Evolutionary conservation across 495 filamentous ascomycete genomes (phyloP).

Genomic region (Penicillium silybi): DNA sequence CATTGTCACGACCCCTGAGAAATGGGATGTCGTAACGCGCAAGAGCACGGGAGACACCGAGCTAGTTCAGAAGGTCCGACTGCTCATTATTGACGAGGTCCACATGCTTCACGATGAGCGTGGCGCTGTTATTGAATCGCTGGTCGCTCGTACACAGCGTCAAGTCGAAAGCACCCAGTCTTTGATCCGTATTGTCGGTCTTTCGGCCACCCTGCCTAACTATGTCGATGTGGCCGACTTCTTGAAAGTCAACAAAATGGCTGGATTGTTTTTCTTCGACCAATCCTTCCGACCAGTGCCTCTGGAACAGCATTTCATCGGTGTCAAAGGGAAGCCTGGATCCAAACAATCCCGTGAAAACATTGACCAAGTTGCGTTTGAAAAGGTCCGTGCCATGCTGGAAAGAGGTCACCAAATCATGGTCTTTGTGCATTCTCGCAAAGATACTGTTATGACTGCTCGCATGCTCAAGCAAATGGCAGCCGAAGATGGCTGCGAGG

Average conservation of each 20-base stretch:
- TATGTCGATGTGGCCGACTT: conserved; percentile 96
- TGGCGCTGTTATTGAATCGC: conserved; percentile 89
- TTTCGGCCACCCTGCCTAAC: conserved; percentile 94
- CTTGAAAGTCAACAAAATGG: conserved; percentile 88
- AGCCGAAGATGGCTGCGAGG: conserved; percentile 65
- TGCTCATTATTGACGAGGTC: conserved; percentile 98
- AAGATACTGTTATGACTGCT: conserved; percentile 87
- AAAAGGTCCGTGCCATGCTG: conserved; percentile 95
- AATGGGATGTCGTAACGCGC: conserved; percentile 97
- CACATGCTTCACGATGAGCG: conserved; percentile 99
- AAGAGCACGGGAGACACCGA: conserved; percentile 98
- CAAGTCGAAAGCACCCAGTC: conserved; percentile 98
- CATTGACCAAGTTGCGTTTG: conserved; percentile 76
- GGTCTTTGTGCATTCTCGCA: conserved; percentile 97
- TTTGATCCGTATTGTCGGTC: conserved; percentile 89
- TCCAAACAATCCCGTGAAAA: conserved; percentile 79
- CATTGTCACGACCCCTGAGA: conserved; percentile 97
- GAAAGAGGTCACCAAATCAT: conserved; percentile 87
- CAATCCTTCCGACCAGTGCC: conserved; percentile 92
- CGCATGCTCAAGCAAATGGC: conserved; percentile 84
- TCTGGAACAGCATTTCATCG: conserved; percentile 95
- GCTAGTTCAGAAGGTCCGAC: conserved; percentile 91
- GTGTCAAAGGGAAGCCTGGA: conserved; percentile 86
- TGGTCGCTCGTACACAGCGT: conserved; percentile 89
- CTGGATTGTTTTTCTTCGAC: conserved; percentile 96